Base-by-base conservation (phyloP, 306 rosid genomes). In the Crotalaria pallida region DNA sequence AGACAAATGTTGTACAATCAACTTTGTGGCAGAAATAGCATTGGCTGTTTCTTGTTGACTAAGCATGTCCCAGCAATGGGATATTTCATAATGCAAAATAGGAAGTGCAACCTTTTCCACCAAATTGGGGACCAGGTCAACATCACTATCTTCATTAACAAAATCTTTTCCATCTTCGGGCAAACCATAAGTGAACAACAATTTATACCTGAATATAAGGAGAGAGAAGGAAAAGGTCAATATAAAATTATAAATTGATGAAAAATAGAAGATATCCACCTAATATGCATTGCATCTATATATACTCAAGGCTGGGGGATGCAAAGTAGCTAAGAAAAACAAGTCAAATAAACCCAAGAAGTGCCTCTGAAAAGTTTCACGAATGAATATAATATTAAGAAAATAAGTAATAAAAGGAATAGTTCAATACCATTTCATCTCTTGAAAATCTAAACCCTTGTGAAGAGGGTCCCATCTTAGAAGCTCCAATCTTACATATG, bases 91-190 rank as follows among this genome's bases (percentile, higher is more conserved):
- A 66, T 87, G 98, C 81, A 94, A 88, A 82, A 90, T 84, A 50
- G 96, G 98, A 61, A 94, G 87, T 53, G 98, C 97, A 66, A 94
- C 89, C 85, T 88, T 90, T 72, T 90, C 98, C 80, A 94, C 97
- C 79, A 94, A 77, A 67, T 77, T 86, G 24, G 98, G 98, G 22
- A 94, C 96, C 73, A 88, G 97, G 67, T 94, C 92, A 55, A 78
- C 89, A 87, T 94, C 98, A 26, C 85, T 83, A 72, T 90, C 96
- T 76, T 87, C 92, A 33, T 75, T 84, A 69, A 80, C 82, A 65
- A 88, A 74, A 68, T 79, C 87, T 56, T 77, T 77, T 67, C 87
- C 90, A 81, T 88, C 95, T 65, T 87, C 85, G 7, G 80, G 85
- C 77, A 86, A 55, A 59, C 96, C 96, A 29, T 90, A 94, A 52